Evolutionary conservation across 148 eudicot species (phyloP).

Genomic region (Camellia japonica): DNA sequence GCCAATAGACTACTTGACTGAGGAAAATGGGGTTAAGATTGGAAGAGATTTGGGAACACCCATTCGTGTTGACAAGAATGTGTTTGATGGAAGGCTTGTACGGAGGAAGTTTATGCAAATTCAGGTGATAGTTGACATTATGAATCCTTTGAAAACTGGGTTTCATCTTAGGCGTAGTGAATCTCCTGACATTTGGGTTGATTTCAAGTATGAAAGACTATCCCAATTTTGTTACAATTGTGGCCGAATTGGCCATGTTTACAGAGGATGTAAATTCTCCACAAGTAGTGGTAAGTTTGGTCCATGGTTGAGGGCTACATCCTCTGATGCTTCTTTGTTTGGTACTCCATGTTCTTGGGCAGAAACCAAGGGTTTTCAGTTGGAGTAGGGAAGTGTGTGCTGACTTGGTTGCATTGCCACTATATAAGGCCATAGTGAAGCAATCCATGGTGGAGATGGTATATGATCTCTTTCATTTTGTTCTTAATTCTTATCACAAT

Average conservation of each 20-base stretch:
- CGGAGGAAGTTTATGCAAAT: slow-evolving; percentile 1
- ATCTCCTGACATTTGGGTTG: slow-evolving; percentile 8
- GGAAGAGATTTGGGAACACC: background rate
- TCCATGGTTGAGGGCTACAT: slow-evolving; percentile 6
- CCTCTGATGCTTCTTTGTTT: no score
- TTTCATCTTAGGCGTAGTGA: background rate
- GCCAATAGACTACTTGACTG: background rate
- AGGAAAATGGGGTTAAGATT: background rate
- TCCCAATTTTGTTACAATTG: slow-evolving; percentile 14
- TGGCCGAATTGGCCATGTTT: slow-evolving; percentile 17
- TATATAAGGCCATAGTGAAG: background rate
- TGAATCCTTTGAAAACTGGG: slow-evolving; percentile 12
- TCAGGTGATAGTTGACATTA: slow-evolving; percentile 7
- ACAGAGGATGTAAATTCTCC: background rate
- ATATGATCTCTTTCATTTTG: no score
- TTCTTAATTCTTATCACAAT: background rate
- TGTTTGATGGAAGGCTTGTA: background rate
- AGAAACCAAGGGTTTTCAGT: background rate
- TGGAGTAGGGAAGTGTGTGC: background rate
- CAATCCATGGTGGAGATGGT: background rate
- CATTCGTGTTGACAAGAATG: background rate
- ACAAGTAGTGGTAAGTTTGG: slow-evolving; percentile 7
- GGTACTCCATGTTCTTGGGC: background rate
- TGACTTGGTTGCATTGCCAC: slow-evolving; percentile 5
- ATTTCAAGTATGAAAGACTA: slow-evolving; percentile 17